Evolutionary conservation across 257 asterid genomes (phyloP).

Genomic region (Penstemon davidsonii): DNA sequence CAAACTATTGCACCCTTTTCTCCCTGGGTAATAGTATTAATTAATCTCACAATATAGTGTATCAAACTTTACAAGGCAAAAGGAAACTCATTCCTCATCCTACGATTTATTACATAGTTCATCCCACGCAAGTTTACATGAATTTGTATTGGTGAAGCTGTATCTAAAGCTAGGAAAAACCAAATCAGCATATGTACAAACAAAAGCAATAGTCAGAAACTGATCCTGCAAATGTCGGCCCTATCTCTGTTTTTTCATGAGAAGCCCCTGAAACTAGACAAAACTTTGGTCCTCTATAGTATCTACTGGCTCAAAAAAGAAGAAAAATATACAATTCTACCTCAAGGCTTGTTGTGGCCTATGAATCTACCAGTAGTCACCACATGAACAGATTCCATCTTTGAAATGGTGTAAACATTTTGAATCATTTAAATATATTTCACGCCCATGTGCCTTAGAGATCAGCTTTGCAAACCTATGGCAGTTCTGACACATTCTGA

Average conservation of each 20-base stretch:
- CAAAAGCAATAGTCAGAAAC: background rate
- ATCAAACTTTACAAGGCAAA: background rate
- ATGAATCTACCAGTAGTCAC: conserved; percentile 65
- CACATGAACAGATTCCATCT: conserved; percentile 80
- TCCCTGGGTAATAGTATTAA: background rate
- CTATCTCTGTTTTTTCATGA: conserved; percentile 1
- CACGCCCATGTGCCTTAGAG: conserved; percentile 43
- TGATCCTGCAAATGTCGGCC: background rate
- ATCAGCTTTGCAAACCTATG: conserved; percentile 62
- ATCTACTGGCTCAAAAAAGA: conserved; percentile 6
- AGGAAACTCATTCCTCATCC: background rate
- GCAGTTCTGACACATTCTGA: conserved; percentile 69
- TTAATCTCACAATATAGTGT: background rate
- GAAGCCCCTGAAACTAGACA: conserved; percentile 6
- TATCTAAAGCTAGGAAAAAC: background rate
- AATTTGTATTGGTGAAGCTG: background rate
- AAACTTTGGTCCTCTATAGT: conserved; percentile 12
- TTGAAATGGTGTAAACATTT: conserved; percentile 79
- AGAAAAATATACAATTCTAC: conserved; percentile 6
- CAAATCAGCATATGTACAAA: background rate
- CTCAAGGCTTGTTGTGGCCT: background rate
- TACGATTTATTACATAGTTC: background rate
- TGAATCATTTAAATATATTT: conserved; percentile 62
- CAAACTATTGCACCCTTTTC: too few relatives aligned
- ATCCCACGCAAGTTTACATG: background rate